Conservation (phyloP, 2,329 filamentous ascomycete genomes). For the Aspergillus brunneoviolaceus region DNA sequence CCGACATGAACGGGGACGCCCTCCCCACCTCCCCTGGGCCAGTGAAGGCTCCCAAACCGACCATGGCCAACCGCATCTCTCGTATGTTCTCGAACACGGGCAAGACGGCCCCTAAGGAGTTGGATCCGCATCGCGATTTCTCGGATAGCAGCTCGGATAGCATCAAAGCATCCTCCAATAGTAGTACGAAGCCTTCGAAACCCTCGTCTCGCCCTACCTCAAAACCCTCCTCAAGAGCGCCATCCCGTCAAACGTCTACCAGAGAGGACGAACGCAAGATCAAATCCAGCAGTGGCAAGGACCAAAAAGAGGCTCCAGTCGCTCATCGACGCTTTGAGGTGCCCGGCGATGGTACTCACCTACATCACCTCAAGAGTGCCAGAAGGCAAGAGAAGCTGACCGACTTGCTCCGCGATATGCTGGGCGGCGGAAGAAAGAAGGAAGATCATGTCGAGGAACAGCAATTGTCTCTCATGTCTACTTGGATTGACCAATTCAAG, state of each 20-base stretch:
- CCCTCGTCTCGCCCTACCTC: slow-evolving; percentile 23
- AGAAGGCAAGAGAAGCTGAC: slow-evolving; percentile 92
- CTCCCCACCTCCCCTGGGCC: slow-evolving; percentile 30
- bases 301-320: slow-evolving; percentile 35
- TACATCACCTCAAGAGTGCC: slow-evolving; percentile 84
- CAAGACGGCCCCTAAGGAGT: slow-evolving; percentile 34
- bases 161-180: slow-evolving; percentile 33
- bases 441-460: slow-evolving; percentile 61
- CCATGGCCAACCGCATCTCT: slow-evolving; percentile 46
- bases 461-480: slow-evolving; percentile 88
- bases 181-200: slow-evolving; percentile 28
- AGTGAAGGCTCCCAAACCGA: slow-evolving; percentile 39
- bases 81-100: slow-evolving; percentile 49
- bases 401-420: slow-evolving; percentile 83
- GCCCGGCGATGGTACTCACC: slow-evolving; percentile 69
- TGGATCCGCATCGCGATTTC: slow-evolving; percentile 34
- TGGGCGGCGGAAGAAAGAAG: slow-evolving; percentile 79
- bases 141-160: slow-evolving; percentile 42
- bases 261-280: slow-evolving; percentile 30
- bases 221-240: slow-evolving; percentile 32
- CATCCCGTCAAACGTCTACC: slow-evolving; percentile 36
- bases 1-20: slow-evolving; percentile 36
- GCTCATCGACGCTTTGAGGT: slow-evolving; percentile 56
- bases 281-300: slow-evolving; percentile 29
- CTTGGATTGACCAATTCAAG: slow-evolving; percentile 91